Conservation (phyloP, 1,139 yeast species). For the Pneumocystis wakefieldiae region DNA sequence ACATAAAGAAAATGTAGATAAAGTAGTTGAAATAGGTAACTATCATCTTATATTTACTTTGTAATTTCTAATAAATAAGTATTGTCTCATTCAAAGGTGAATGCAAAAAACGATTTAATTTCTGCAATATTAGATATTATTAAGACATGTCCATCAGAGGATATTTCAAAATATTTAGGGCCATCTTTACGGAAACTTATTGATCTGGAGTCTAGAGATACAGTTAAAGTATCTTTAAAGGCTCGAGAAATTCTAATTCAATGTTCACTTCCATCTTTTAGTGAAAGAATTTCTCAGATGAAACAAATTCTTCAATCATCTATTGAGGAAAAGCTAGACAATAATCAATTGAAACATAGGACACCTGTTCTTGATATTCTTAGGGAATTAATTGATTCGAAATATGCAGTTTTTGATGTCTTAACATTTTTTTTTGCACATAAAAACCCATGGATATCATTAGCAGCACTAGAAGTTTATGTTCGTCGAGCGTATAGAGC, state of each 20-base stretch:
- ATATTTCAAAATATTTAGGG: slow-evolving; percentile 55
- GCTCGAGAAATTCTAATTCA: slow-evolving; percentile 93
- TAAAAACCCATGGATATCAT: slow-evolving; percentile 71
- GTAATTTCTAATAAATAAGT: slow-evolving; percentile 23
- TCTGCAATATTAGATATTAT: slow-evolving; percentile 48
- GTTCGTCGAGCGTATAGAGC: slow-evolving; percentile 96
- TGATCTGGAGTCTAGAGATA: slow-evolving; percentile 73
- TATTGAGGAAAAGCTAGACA: slow-evolving; percentile 78
- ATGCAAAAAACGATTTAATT: slow-evolving; percentile 80
- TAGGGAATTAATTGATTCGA: slow-evolving; percentile 87
- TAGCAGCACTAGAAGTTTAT: slow-evolving; percentile 94
- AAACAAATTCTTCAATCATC: slow-evolving; percentile 89
- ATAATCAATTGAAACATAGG: slow-evolving; percentile 52
- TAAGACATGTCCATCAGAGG: slow-evolving; percentile 38
- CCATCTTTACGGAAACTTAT: slow-evolving; percentile 62
- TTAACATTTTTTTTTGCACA: slow-evolving; percentile 78
- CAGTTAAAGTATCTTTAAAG: slow-evolving; percentile 89
- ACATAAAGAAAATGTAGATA: slow-evolving; percentile 56
- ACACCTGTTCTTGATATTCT: slow-evolving; percentile 69
- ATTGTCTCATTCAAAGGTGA: slow-evolving; percentile 82
- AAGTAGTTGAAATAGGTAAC: slow-evolving; percentile 42
- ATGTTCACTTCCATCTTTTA: slow-evolving; percentile 88
- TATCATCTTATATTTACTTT: neutral
- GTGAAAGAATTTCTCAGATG: slow-evolving; percentile 91
- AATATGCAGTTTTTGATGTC: slow-evolving; percentile 91